A percentile compares a stretch with the other conserved stretches of the same genome.
phyloP scores from a whole-genome alignment of 169 alveolate genomes.

The Eimeria praecox region DNA sequence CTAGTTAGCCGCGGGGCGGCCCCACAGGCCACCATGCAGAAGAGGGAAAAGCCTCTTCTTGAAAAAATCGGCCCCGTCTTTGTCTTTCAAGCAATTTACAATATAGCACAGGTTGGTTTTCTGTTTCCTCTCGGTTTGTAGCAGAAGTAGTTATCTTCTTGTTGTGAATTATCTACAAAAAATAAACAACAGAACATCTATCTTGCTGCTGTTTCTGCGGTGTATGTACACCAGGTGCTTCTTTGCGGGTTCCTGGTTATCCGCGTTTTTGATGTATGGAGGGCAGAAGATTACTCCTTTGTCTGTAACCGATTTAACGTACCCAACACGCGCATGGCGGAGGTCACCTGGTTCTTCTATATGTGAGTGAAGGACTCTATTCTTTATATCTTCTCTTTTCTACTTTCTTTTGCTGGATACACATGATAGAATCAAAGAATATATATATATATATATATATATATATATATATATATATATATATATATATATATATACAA shows the following conservation, averaged over 20 bases:
- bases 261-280: constrained; percentile 40
- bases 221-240: constrained; percentile 23
- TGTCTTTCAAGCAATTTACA: constrained; percentile 15
- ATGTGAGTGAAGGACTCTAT: background rate
- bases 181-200: too few species aligned
- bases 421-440: too few species aligned
- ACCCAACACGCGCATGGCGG: constrained; percentile 53
- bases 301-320: constrained; percentile 9
- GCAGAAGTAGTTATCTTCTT: too few species aligned
- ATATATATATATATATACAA: too few species aligned
- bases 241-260: background rate
- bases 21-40: background rate
- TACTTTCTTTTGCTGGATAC: background rate
- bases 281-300: constrained; percentile 14
- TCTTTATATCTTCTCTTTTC: background rate
- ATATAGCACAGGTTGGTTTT: constrained; percentile 18
- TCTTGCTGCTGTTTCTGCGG: background rate
- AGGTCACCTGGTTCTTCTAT: constrained; percentile 57
- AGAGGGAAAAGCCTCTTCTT: background rate
- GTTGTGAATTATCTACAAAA: background rate
- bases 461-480: too few species aligned
- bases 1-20: background rate
- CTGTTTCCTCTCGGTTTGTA: background rate
- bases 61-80: constrained; percentile 44
- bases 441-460: too few species aligned